Evolutionary conservation across 2,329 filamentous ascomycete genomes (phyloP).

Genomic region (Pseudogymnoascus sp.): DNA sequence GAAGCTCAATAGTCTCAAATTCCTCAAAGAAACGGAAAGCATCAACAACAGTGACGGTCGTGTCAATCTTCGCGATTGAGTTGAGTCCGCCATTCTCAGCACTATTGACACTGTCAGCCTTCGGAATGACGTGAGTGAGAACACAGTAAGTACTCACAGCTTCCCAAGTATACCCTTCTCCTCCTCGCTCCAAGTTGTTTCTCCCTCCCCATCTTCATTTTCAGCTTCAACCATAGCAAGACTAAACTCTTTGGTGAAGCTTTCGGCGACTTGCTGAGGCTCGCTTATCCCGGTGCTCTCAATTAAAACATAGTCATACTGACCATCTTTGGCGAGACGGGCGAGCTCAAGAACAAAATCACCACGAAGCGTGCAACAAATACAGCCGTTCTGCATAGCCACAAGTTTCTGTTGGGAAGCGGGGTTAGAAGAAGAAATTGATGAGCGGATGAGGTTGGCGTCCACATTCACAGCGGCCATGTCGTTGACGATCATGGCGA

Average conservation of each 20-base stretch:
- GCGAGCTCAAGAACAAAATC: slow-evolving; percentile 65
- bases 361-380: slow-evolving; percentile 66
- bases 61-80: slow-evolving; percentile 59
- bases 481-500: slow-evolving; percentile 68
- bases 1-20: slow-evolving; percentile 61
- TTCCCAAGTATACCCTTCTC: slow-evolving; percentile 1
- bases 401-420: slow-evolving; percentile 57
- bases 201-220: neutral
- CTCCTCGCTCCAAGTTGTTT: neutral
- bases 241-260: slow-evolving; percentile 50
- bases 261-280: slow-evolving; percentile 67
- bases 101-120: slow-evolving; percentile 21
- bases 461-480: slow-evolving; percentile 46
- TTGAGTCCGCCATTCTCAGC: slow-evolving; percentile 55
- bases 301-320: slow-evolving; percentile 64
- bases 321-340: slow-evolving; percentile 50
- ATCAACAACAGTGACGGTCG: slow-evolving; percentile 65
- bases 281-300: slow-evolving; percentile 67
- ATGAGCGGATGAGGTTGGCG: slow-evolving; percentile 46
- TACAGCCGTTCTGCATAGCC: slow-evolving; percentile 64
- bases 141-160: slow-evolving; percentile 12
- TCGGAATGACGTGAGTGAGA: slow-evolving; percentile 5
- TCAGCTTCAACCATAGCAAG: neutral
- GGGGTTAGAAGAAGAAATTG: slow-evolving; percentile 52
- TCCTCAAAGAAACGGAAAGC: slow-evolving; percentile 65